These are phyloP conservation scores for Pholiota molesta DNA, from an alignment of 768 basidiomycete species.

Conservation along the genomic window DNA sequence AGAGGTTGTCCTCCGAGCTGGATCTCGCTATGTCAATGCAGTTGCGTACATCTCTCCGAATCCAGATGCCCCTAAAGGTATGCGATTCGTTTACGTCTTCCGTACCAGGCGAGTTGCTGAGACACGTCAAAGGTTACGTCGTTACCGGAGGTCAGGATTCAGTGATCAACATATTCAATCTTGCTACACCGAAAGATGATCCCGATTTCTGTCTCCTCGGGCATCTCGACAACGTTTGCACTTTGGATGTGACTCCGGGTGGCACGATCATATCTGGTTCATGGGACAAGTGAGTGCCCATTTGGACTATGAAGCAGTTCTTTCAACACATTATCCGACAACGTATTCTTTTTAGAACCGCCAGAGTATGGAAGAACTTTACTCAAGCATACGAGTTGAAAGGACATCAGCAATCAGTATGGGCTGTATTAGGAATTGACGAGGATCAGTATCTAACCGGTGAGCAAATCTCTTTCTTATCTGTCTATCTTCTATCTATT, in stretches of 20 bases:
- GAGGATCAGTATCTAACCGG: slow-evolving; percentile 83
- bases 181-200: slow-evolving; percentile 60
- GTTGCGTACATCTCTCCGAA: slow-evolving; percentile 78
- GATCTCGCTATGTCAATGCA: slow-evolving; percentile 79
- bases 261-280: slow-evolving; percentile 91
- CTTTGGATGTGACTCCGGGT: slow-evolving; percentile 68
- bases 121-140: slow-evolving; percentile 64
- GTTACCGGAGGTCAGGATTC: slow-evolving; percentile 91
- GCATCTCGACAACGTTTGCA: slow-evolving; percentile 89
- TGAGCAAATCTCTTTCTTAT: slow-evolving; percentile 29
- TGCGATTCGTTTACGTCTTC: slow-evolving; percentile 18
- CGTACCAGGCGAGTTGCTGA: slow-evolving; percentile 22
- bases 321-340: slow-evolving; percentile 5
- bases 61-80: slow-evolving; percentile 71
- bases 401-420: slow-evolving; percentile 90
- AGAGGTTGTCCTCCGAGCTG: slow-evolving; percentile 58
- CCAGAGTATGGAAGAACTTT: slow-evolving; percentile 91
- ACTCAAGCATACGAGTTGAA: slow-evolving; percentile 70
- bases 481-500: neutral
- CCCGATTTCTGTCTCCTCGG: slow-evolving; percentile 86
- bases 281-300: slow-evolving; percentile 84
- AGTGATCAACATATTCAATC: slow-evolving; percentile 81
- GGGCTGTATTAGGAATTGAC: slow-evolving; percentile 86
- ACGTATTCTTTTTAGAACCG: slow-evolving; percentile 60
- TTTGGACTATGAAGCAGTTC: neutral